Conservation (phyloP, 768 basidiomycete species). For the Tricholoma sp. region DNA sequence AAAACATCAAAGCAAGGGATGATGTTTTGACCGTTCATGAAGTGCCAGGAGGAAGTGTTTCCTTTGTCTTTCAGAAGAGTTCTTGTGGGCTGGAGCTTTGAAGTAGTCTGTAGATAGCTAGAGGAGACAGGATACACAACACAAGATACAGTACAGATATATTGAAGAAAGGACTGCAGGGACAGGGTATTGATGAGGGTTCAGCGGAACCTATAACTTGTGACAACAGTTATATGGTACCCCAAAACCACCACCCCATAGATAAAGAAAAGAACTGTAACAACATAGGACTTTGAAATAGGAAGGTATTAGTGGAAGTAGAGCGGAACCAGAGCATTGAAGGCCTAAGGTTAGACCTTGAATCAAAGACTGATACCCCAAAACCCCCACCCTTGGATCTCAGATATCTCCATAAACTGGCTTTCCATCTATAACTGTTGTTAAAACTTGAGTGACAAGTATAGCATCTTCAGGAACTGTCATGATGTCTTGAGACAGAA, state of each 20-base stretch:
- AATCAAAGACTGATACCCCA: not conserved
- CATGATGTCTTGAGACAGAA: conserved; percentile 84
- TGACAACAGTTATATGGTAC: too few species aligned
- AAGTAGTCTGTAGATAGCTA: not conserved
- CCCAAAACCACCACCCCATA: too few species aligned
- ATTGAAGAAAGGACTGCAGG: not conserved
- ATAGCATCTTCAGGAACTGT: conserved; percentile 51
- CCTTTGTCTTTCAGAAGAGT: conserved; percentile 70
- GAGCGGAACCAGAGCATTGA: conserved; percentile 4
- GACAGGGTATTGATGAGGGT: not conserved
- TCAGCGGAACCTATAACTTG: not conserved
- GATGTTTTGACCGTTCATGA: conserved; percentile 28
- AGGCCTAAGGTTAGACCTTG: too few species aligned
- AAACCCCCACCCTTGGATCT: not conserved
- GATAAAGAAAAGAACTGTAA: too few species aligned
- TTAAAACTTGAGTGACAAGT: conserved; percentile 59
- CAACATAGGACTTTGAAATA: not conserved
- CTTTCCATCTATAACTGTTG: conserved; percentile 77
- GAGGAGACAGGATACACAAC: not conserved
- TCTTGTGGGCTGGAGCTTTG: conserved; percentile 21
- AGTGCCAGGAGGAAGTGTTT: conserved; percentile 63
- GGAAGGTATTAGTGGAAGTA: conserved; percentile 9
- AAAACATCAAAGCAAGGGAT: conserved; percentile 36
- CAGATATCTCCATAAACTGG: conserved; percentile 35
- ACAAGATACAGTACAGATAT: not conserved